A percentile compares a stretch with the other conserved stretches of the same genome.
Conservation (phyloP, 116 monocot species). For the Cymodocea nodosa region DNA sequence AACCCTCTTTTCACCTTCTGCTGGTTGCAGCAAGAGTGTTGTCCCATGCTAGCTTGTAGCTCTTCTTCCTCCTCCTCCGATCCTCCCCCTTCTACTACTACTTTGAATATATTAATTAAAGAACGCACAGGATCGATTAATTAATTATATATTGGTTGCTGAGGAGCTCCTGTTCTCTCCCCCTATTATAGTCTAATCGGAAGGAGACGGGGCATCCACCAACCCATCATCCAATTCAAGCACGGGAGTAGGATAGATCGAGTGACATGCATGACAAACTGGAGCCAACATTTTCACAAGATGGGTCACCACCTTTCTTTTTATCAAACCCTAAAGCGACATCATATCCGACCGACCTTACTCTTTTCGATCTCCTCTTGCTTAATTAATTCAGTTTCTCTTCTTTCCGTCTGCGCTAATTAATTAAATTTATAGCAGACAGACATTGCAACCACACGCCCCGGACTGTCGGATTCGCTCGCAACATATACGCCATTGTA, state of each 20-base stretch:
- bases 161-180: neutral
- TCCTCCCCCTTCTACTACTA: neutral
- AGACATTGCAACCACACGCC: too few species aligned
- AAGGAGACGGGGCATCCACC: neutral
- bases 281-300: neutral
- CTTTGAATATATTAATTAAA: neutral
- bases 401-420: too few species aligned
- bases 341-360: neutral
- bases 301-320: neutral
- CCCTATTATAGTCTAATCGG: too few species aligned
- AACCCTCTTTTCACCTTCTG: slow-evolving; percentile 30
- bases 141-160: neutral
- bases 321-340: slow-evolving; percentile 7
- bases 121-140: neutral
- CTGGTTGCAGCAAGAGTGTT: slow-evolving; percentile 32
- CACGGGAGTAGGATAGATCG: neutral
- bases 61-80: neutral
- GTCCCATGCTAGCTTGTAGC: slow-evolving; percentile 3
- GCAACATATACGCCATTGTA: too few species aligned
- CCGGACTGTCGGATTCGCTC: too few species aligned
- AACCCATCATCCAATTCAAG: neutral
- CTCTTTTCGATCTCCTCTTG: neutral
- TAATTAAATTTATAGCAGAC: too few species aligned
- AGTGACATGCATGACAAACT: neutral
- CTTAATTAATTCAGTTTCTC: too few species aligned